Evolutionary conservation across 2,329 filamentous ascomycete genomes (phyloP), one percentile per base, ranked within the genome.

Genomic region (Trichoderma atrobrunneum): DNA sequence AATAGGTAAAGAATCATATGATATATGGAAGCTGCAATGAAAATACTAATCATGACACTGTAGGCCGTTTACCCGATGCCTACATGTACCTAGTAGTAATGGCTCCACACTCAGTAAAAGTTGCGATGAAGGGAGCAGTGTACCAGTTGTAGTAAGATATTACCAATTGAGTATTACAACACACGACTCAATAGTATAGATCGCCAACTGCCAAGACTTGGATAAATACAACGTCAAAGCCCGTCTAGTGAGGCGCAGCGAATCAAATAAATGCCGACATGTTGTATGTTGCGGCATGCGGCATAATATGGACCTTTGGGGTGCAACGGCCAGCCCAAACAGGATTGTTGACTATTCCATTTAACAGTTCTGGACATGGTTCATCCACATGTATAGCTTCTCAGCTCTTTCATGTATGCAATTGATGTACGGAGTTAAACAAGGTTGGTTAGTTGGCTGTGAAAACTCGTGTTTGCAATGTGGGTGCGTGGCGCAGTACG

Each of bases 401-500:
- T 24, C 48, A 4, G 26, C 54, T 57, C 28, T 32, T 3, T 51
- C 61, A 16, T 28, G 24, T 28, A 26, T 16, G n/a, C 64, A 14
- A n/a, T 6, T 39, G 24, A 11, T 36, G 16, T 10, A 3, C 7
- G 51, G 30, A 18, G 32, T 34, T 57, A 21, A n/a, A 21, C 4
- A 60, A 26, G 54, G 30, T 10, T 28, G 16, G 10, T 63, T 12
- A 2, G n/a, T 48, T 39, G 8, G 61, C 61, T 39, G 24, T 43
- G 43, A 51, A 51, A 51, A 51, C 43, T 54, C 65, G 65, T 60
- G 54, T 68, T 39, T 39, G 34, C 21, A n/a, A 43, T 68, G 65
- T 68, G 65, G 63, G 43, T 32, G 65, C 65, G 65, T 68, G 65
- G 65, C 54, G 63, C 65, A 68, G 54, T 59, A 16, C 34, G 65